These are phyloP conservation scores for Stropharia rugosoannulata DNA, from an alignment of 768 basidiomycete genomes.

Conservation along the genomic window DNA sequence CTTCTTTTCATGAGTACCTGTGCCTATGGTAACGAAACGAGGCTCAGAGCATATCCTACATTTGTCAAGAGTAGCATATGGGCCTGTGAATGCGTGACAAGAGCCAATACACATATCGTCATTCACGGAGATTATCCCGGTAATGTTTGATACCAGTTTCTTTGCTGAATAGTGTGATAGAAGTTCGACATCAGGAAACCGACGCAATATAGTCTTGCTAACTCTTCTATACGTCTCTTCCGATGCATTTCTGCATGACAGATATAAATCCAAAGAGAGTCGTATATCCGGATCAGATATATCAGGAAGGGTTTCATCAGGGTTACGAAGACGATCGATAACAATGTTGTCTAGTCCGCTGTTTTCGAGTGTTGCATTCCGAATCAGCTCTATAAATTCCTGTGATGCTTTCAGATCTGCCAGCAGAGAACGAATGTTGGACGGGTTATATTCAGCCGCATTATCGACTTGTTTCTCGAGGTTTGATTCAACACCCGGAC, in stretches of 20 bases:
- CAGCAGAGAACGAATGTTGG: background rate
- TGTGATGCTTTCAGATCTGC: background rate
- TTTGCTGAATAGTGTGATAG: slow-evolving; percentile 30
- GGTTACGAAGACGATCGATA: slow-evolving; percentile 26
- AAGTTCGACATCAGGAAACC: slow-evolving; percentile 25
- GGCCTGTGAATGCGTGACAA: slow-evolving; percentile 40
- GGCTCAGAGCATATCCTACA: slow-evolving; percentile 29
- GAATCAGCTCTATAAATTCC: slow-evolving; percentile 11
- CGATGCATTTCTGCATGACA: slow-evolving; percentile 27
- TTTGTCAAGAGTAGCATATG: slow-evolving; percentile 16
- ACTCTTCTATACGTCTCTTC: slow-evolving; percentile 27
- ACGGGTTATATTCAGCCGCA: background rate
- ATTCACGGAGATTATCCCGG: slow-evolving; percentile 31
- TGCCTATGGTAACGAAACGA: slow-evolving; percentile 1
- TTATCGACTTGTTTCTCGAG: background rate
- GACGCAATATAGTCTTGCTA: slow-evolving; percentile 17
- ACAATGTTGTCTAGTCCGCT: slow-evolving; percentile 15
- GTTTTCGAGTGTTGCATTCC: slow-evolving; percentile 26
- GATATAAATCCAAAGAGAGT: slow-evolving; percentile 32
- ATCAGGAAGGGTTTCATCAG: slow-evolving; percentile 15
- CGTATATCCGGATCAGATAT: slow-evolving; percentile 22
- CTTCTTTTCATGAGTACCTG: too few relatives aligned
- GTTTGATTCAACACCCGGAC: too few relatives aligned
- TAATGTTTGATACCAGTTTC: slow-evolving; percentile 24
- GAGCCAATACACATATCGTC: slow-evolving; percentile 43